Evolutionary conservation across 768 basidiomycete genomes (phyloP), one percentile per base, ranked within the genome.

Genomic region (Lactarius deliciosus): DNA sequence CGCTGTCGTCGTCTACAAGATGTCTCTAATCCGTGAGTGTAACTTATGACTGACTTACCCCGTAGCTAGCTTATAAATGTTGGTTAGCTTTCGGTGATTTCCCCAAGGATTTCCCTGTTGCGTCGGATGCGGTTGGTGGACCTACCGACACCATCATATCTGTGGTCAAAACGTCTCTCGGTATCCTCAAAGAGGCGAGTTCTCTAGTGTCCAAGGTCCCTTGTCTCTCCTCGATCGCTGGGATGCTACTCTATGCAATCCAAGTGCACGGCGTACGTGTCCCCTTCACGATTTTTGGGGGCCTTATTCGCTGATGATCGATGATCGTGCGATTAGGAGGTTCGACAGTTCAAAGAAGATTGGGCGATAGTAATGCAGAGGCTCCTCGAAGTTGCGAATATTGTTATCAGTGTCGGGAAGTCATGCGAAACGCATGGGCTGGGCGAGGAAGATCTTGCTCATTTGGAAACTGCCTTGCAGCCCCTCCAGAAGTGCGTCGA

Each of bases 301-400:
- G 10, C 30, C 30, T 5, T 22, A 38, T 58, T 28, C 20, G 16
- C 7, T 32, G 30, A 25, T 40, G 15, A 30, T 30, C 30, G 32
- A 32, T 15, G 25, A n/a, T 40, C 50, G 57, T 4, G 38, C 36
- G 50, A 34, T 34, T 38, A 64, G 63, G 57, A 58, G 28, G 30
- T 64, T 22, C 15, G n/a, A 38, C 40, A 28, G 22, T 57, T 9
- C 56, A 28, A 57, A 43, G 43, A 32, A 11, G 40, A 58, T 1
- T 64, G 63, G 63, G 40, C 3, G 28, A 18, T 30, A 11, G 63
- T 64, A 30, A 25, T 28, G 63, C 22, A 25, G 57, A 64, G 34
- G 18, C 25, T 64, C 32, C 41, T 28, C 25, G 28, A 43, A 9
- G 57, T 58, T 7, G 57, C 40, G 20, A 32, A 57, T n/a, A 11